Percentiles rank a stretch among this genome's conserved stretches.
Conservation (phyloP, 805 yeast species). For the Kazachstania taianensis region DNA sequence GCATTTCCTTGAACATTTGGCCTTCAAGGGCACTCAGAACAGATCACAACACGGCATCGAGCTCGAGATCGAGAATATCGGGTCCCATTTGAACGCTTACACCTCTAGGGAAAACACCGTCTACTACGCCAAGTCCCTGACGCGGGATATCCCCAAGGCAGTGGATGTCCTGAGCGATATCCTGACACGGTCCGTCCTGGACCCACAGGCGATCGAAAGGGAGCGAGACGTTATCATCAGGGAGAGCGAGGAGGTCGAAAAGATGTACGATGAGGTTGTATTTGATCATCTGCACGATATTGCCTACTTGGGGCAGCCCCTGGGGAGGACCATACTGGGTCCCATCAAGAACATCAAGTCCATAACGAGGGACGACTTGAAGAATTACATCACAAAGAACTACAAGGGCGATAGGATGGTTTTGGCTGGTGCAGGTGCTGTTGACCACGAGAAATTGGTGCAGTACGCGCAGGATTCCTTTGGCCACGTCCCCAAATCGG, state of each 20-base stretch:
- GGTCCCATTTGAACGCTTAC: slow-evolving; percentile 97
- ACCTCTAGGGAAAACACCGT: slow-evolving; percentile 97
- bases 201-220: slow-evolving; percentile 77
- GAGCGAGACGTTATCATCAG: slow-evolving; percentile 94
- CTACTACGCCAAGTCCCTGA: slow-evolving; percentile 82
- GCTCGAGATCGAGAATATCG: slow-evolving; percentile 89
- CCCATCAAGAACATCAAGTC: slow-evolving; percentile 82
- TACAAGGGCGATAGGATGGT: slow-evolving; percentile 97
- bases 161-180: slow-evolving; percentile 86
- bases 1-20: slow-evolving; percentile 91
- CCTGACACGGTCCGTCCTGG: slow-evolving; percentile 75
- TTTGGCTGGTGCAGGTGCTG: slow-evolving; percentile 92
- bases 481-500: slow-evolving; percentile 48
- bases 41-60: slow-evolving; percentile 79
- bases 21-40: slow-evolving; percentile 84
- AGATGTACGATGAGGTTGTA: slow-evolving; percentile 96
- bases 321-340: slow-evolving; percentile 94
- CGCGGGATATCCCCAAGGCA: slow-evolving; percentile 70
- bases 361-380: slow-evolving; percentile 66
- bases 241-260: slow-evolving; percentile 95
- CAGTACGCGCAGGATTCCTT: slow-evolving; percentile 65
- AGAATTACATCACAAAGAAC: slow-evolving; percentile 69
- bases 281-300: slow-evolving; percentile 94
- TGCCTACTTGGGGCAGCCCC: slow-evolving; percentile 80
- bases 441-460: slow-evolving; percentile 78